Evolutionary conservation across 768 basidiomycete species (phyloP), one percentile per base, ranked within the genome.

Genomic region (Mycena albidolilacea): DNA sequence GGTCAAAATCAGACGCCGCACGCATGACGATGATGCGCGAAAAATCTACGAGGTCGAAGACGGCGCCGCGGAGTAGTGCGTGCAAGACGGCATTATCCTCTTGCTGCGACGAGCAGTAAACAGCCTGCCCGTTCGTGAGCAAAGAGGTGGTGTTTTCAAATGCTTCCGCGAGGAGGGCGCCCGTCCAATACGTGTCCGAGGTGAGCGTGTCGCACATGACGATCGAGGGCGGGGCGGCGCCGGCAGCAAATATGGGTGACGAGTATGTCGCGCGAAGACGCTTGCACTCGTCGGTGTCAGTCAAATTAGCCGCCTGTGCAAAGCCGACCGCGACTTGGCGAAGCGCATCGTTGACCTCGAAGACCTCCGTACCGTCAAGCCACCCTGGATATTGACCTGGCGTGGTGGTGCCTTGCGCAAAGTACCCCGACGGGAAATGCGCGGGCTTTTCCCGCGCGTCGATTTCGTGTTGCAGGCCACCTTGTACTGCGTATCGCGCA

Each of bases 61-160:
- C 67, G 39, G 80, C 78, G 7, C 81, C 84, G 46, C 85, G 80
- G 58, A 85, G 65, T 69, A 85, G 80, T 2, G 83, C 80, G 66
- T 82, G 83, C 39, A 85, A 81, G 30, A 78, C 79, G 1, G 82
- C 85, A 75, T 84, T 85, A 77, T 86, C 85, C 76, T 87, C 85
- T 74, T 86, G 81, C 67, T 79, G 79, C 0, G 81, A 78, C 17
- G 82, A 79, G 74, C 81, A 82, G 78, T 82, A 84, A 17, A 73
- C 75, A 30, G 74, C 83, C 15, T 69, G 69, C 10, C 82, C 81
- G 52, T 81, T 79, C n/a, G 86, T 86, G 66, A 83, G 48, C 15
- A 75, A 9, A 21, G n/a, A 6, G 6, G 74, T 79, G 37, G 80
- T 70, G 38, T 72, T 61, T 38, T 82, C 83, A 71, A 80, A 79